Conservation (phyloP, 2,329 filamentous ascomycete genomes). For the Penicillium verrucosum region DNA sequence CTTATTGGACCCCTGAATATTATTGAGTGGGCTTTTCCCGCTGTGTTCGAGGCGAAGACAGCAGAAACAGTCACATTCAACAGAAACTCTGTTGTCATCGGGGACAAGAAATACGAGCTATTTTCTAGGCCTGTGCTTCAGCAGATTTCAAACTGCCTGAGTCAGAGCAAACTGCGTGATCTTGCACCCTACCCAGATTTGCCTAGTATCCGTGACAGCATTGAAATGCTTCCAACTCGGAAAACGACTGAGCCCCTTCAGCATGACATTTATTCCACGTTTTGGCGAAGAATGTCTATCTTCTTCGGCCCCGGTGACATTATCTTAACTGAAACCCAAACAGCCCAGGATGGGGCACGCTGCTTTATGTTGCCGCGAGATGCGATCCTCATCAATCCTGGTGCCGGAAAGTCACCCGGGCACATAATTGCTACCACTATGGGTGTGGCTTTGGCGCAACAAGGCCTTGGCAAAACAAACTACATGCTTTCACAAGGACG, state of each 20-base stretch:
- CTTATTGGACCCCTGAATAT: background rate
- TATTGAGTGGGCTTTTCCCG: background rate
- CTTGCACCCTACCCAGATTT: background rate
- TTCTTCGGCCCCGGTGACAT: background rate
- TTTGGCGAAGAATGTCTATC: background rate
- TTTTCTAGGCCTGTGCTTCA: background rate
- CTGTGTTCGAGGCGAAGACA: background rate
- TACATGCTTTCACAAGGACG: background rate
- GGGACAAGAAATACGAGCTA: background rate
- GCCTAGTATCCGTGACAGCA: background rate
- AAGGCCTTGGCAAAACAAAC: background rate
- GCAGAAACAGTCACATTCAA: background rate
- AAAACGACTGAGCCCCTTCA: background rate
- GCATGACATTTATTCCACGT: background rate
- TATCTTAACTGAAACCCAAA: background rate
- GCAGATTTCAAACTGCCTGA: background rate
- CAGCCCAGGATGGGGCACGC: background rate
- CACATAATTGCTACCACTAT: background rate
- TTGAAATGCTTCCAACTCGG: background rate
- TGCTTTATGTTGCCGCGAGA: background rate
- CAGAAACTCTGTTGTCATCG: background rate
- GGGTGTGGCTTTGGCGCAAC: background rate
- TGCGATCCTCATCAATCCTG: background rate
- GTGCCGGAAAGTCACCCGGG: background rate
- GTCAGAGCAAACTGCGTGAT: background rate